Percentiles rank a stretch among this genome's conserved stretches.
Evolutionary conservation across 2,329 filamentous ascomycete species (phyloP).

Genomic region (Lasiodiplodia sp.): DNA sequence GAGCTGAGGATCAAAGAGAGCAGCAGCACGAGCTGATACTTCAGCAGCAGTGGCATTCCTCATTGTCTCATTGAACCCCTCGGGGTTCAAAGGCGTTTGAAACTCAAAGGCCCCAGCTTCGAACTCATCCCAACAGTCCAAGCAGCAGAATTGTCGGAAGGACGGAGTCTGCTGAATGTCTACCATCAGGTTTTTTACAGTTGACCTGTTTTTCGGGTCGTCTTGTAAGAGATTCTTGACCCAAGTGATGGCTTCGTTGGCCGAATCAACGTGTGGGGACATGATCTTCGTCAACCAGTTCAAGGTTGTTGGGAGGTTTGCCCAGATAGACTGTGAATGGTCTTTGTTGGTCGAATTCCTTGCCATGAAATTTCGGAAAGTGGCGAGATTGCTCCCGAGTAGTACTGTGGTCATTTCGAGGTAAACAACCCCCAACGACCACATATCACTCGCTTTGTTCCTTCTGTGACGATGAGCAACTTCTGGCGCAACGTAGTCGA

Average conservation of each 20-base stretch:
- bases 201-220: constrained; percentile 16
- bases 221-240: constrained; percentile 26
- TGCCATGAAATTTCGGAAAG: background rate
- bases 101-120: background rate
- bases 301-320: background rate
- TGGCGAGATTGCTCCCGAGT: background rate
- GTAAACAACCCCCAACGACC: constrained; percentile 29
- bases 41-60: background rate
- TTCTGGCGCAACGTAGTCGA: constrained; percentile 31
- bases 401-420: constrained; percentile 23
- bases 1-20: background rate
- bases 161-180: background rate
- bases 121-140: constrained; percentile 1
- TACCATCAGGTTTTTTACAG: constrained; percentile 21
- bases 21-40: background rate
- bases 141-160: constrained; percentile 6
- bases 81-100: background rate
- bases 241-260: constrained; percentile 32
- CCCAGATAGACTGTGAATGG: background rate
- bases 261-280: background rate
- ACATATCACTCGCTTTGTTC: constrained; percentile 28
- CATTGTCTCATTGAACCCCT: background rate
- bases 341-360: background rate
- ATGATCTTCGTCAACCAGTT: background rate
- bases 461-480: constrained; percentile 12